Conservation (phyloP, 371 early-diverging fungal genomes). For the Entomophthora muscae region DNA sequence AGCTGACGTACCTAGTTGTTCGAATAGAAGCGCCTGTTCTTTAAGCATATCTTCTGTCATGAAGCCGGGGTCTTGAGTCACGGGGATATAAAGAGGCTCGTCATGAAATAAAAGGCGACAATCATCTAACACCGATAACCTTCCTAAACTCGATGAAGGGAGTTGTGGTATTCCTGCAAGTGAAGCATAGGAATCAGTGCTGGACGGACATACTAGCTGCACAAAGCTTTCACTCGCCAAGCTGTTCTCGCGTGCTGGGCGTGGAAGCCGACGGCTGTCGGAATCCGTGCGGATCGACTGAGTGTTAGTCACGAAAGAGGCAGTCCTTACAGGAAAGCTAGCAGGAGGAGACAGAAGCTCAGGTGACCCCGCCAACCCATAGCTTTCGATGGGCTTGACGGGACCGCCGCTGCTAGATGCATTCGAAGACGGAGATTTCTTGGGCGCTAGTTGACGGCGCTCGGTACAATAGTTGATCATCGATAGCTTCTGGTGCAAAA, state of each 20-base stretch:
- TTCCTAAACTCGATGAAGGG: not conserved
- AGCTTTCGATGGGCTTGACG: not conserved
- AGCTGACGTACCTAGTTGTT: conserved; percentile 50
- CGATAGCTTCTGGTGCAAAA: conserved; percentile 74
- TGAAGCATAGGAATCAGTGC: conserved; percentile 4
- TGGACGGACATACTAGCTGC: conserved; percentile 2
- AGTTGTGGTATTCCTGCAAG: not conserved
- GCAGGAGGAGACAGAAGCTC: conserved; percentile 5
- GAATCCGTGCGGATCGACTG: not conserved
- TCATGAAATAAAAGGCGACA: not conserved
- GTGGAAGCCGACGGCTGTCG: not conserved
- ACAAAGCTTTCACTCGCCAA: conserved; percentile 7
- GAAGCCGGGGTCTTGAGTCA: conserved; percentile 56
- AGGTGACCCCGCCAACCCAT: conserved; percentile 1
- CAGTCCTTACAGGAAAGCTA: conserved; percentile 6
- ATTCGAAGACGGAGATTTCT: not conserved
- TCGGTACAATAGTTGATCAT: conserved; percentile 77
- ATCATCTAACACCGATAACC: not conserved
- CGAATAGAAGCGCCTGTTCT: conserved; percentile 57
- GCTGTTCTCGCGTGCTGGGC: not conserved
- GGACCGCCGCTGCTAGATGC: not conserved
- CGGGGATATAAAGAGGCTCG: conserved; percentile 36
- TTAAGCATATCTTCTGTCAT: conserved; percentile 83
- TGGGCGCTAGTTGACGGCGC: conserved; percentile 14
- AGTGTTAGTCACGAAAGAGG: not conserved